Percentiles rank a stretch among this genome's conserved stretches.
Evolutionary conservation across 805 yeast species (phyloP).

Genomic region (Starmerella ratchasimensis): DNA sequence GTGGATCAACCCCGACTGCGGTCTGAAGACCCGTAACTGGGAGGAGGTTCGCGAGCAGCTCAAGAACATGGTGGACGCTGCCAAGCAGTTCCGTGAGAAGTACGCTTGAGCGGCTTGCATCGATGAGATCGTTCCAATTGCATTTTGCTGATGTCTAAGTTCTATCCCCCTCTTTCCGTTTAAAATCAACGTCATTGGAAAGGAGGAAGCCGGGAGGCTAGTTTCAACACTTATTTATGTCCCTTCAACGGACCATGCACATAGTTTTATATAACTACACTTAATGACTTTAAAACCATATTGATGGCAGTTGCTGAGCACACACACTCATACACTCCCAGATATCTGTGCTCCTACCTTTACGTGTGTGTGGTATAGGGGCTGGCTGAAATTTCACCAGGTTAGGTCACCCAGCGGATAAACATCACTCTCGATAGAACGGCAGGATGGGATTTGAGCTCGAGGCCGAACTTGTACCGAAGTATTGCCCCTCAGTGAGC

Average conservation of each 20-base stretch:
- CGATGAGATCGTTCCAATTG: background rate
- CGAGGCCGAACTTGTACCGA: conserved; percentile 17
- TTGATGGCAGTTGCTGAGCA: too few relatives aligned
- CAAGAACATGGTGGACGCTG: conserved; percentile 98
- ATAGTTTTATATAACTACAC: conserved; percentile 5
- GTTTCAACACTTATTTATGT: conserved; percentile 22
- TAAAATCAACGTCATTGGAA: conserved; percentile 1
- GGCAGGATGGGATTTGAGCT: conserved; percentile 10
- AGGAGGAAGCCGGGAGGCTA: conserved; percentile 2
- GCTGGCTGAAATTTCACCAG: too few relatives aligned
- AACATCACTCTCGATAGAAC: too few relatives aligned
- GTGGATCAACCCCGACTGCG: conserved; percentile 99
- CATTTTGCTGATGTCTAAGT: conserved; percentile 1
- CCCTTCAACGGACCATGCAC: conserved; percentile 23
- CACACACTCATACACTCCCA: too few relatives aligned
- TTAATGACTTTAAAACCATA: background rate
- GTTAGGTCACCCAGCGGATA: too few relatives aligned
- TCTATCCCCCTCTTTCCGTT: background rate
- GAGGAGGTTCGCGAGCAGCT: conserved; percentile 88
- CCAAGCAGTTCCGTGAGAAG: conserved; percentile 78
- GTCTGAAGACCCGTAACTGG: conserved; percentile 99
- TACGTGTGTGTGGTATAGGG: too few relatives aligned
- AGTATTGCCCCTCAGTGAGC: conserved; percentile 18
- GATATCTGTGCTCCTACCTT: too few relatives aligned
- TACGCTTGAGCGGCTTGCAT: conserved; percentile 22